Conservation (phyloP, 2,329 filamentous ascomycete genomes). For the Sphaerulina populicola region DNA sequence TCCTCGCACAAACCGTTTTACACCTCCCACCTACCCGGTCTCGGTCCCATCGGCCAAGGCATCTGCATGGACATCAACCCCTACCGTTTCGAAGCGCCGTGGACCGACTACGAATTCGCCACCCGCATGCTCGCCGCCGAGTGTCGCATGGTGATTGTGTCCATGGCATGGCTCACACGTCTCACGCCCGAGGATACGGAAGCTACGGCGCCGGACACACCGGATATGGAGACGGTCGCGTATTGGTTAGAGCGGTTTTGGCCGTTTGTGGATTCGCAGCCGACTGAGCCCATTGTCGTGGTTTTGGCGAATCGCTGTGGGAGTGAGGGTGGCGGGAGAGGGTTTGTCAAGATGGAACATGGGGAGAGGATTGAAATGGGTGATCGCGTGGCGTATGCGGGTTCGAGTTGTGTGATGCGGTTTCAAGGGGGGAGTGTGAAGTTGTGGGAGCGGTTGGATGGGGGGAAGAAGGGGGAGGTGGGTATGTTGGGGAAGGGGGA, state of each 20-base stretch:
- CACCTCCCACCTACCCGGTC: slow-evolving; percentile 32
- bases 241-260: slow-evolving; percentile 69
- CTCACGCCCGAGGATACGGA: slow-evolving; percentile 42
- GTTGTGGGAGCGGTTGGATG: slow-evolving; percentile 46
- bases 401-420: slow-evolving; percentile 63
- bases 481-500: slow-evolving; percentile 58
- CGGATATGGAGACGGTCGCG: slow-evolving; percentile 63
- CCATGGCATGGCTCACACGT: slow-evolving; percentile 69
- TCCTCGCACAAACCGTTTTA: slow-evolving; percentile 28
- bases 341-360: slow-evolving; percentile 25
- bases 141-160: slow-evolving; percentile 58
- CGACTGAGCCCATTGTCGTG: slow-evolving; percentile 54
- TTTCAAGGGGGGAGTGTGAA: slow-evolving; percentile 57
- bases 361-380: slow-evolving; percentile 28
- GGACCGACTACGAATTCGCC: slow-evolving; percentile 50
- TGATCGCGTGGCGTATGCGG: slow-evolving; percentile 54
- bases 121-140: slow-evolving; percentile 50
- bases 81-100: slow-evolving; percentile 52
- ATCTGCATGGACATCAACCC: slow-evolving; percentile 57
- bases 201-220: slow-evolving; percentile 43
- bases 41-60: slow-evolving; percentile 37
- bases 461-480: slow-evolving; percentile 32
- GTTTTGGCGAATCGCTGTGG: slow-evolving; percentile 65
- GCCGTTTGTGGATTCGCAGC: slow-evolving; percentile 42
- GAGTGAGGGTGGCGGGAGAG: slow-evolving; percentile 40